Conservation (phyloP, 352 stramenopile genomes). For the Pythium pyrilobum region DNA sequence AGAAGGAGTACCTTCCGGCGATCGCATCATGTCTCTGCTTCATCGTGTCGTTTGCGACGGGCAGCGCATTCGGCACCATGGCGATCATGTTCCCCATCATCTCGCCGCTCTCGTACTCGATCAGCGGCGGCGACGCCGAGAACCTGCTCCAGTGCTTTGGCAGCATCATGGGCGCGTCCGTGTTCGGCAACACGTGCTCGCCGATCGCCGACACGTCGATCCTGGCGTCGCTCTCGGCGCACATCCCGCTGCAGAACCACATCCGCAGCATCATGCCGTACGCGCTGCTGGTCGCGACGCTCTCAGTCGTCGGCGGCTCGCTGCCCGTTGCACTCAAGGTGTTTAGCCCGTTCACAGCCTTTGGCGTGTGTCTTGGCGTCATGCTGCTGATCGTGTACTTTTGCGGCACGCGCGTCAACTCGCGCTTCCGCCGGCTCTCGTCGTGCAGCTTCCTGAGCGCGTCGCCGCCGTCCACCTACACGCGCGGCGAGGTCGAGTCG, state of each 20-base stretch:
- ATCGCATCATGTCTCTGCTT: constrained; percentile 84
- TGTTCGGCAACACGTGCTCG: constrained; percentile 88
- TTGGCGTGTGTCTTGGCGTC: constrained; percentile 64
- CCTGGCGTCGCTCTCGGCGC: constrained; percentile 70
- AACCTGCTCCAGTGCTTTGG: constrained; percentile 87
- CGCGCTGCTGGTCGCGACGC: constrained; percentile 57
- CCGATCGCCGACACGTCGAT: constrained; percentile 94
- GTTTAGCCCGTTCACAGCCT: constrained; percentile 73
- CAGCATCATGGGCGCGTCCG: constrained; percentile 80
- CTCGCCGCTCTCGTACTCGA: constrained; percentile 76
- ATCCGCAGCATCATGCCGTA: constrained; percentile 84
- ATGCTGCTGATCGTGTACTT: constrained; percentile 79
- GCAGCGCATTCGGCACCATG: constrained; percentile 89
- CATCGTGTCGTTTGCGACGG: constrained; percentile 88
- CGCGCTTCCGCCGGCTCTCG: constrained; percentile 66
- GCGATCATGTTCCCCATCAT: constrained; percentile 92
- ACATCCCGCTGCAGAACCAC: constrained; percentile 79
- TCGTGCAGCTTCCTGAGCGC: constrained; percentile 68
- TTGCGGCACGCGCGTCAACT: constrained; percentile 73
- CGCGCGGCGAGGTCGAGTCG: constrained; percentile 38
- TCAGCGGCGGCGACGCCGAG: constrained; percentile 67
- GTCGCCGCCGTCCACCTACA: constrained; percentile 50
- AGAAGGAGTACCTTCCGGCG: constrained; percentile 71
- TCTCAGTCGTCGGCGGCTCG: constrained; percentile 63
- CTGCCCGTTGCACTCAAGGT: constrained; percentile 71